Base-by-base conservation (phyloP, 2,329 filamentous ascomycete genomes). In the Dactylellina haptotyla region DNA sequence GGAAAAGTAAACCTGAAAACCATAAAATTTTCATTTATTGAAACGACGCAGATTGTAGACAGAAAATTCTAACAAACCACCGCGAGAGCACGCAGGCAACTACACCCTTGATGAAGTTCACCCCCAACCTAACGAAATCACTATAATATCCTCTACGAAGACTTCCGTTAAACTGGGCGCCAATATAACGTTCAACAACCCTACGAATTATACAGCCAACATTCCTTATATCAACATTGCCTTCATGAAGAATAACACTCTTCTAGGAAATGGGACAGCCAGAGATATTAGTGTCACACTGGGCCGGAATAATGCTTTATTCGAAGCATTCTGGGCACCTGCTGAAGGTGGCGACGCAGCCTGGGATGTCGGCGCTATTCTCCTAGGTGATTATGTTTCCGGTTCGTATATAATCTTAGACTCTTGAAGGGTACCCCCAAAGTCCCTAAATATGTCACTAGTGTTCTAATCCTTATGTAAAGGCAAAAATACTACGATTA, bases 361-460 rank as follows among this genome's bases (percentile, higher is more conserved):
- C 1, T 84, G 84, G 45, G 80, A 83, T 26, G 84, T 89, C 74
- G 93, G 91, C 1, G 85, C 87, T 59, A 86, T 93, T 50, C 83
- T 97, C 18, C 81, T 98, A 8, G 96, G 92, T 1, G 88, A 91
- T 77, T 98, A 95, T 78, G 83, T 97, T 9, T 98, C 93, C 2
- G 93, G 86, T 86, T 78, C 51, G 80, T 75, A 9, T 3, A n/a
- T 46, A 20, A n/a, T n/a, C n/a, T n/a, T n/a, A n/a, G n/a, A 9
- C 39, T 45, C 20, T 8, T 18, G n/a, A 8, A 18, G 18, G 12
- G 5, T 10, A 16, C 45, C 10, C 46, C 46, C 25, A 23, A 51
- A 6, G 41, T 34, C 23, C 28, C 20, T 9, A 57, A 41, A 25
- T 48, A 51, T 34, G 20, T 5, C 10, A 23, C 2, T 20, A 4